Evolutionary conservation across 1,139 yeast genomes (phyloP).

Genomic region (Scheffersomyces cryptocercus): DNA sequence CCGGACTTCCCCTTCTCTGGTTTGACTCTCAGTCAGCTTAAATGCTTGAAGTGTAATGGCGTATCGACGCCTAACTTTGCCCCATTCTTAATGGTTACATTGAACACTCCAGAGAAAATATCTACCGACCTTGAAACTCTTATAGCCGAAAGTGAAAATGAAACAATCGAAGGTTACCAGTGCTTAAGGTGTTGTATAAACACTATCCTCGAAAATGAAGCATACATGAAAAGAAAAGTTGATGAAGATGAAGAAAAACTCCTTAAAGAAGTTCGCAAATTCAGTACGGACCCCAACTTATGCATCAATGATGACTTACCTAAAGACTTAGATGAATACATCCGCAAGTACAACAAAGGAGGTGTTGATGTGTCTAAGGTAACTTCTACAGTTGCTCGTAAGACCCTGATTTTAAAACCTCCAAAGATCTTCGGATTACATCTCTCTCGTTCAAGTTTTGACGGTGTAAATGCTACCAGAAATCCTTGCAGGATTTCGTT

Average conservation of each 20-base stretch:
- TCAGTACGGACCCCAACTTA: conserved; percentile 32
- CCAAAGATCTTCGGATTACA: conserved; percentile 78
- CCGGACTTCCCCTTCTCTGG: conserved; percentile 81
- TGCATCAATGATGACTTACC: conserved; percentile 65
- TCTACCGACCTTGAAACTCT: conserved; percentile 53
- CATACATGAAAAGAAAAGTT: neutral
- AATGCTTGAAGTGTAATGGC: conserved; percentile 66
- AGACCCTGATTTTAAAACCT: conserved; percentile 59
- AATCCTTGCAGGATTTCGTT: conserved; percentile 75
- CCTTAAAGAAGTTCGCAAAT: conserved; percentile 27
- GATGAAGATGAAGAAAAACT: conserved; percentile 4
- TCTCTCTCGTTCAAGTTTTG: conserved; percentile 76
- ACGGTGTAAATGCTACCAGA: conserved; percentile 69
- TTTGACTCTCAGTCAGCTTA: conserved; percentile 61
- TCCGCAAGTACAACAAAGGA: conserved; percentile 44
- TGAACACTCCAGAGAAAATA: conserved; percentile 67
- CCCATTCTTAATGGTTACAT: conserved; percentile 70
- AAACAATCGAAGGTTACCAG: conserved; percentile 77
- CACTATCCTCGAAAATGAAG: conserved; percentile 43
- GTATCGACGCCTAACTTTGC: conserved; percentile 61
- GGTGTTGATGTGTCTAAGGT: conserved; percentile 48
- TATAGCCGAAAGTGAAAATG: conserved; percentile 60
- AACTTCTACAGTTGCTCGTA: conserved; percentile 67
- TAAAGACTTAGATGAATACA: conserved; percentile 42
- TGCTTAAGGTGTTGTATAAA: conserved; percentile 68